Evolutionary conservation across 2,329 filamentous ascomycete species (phyloP), one percentile per base, ranked within the genome.

Genomic region (Monosporascus sp.): DNA sequence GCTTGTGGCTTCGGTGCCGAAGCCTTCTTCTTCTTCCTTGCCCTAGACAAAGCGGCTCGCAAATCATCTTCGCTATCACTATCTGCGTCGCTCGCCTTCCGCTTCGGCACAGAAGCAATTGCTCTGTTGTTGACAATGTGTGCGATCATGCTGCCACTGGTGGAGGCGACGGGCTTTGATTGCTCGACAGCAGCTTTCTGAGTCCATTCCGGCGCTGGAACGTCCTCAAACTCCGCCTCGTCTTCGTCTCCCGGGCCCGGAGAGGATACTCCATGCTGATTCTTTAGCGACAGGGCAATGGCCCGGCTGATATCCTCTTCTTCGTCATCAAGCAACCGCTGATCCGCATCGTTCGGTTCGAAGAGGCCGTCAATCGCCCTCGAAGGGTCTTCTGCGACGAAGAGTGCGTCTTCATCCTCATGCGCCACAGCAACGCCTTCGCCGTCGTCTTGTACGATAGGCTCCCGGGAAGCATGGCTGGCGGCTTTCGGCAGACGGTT

Each of bases 11-110:
- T 73, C 18, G 68, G 68, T 43, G 68, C 59, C 7, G 54, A 55
- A 5, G 54, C 48, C 41, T 78, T 78, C 65, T 84, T 82, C 54
- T 78, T 76, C 59, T 80, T 82, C 54, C 87, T 85, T 20, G 89
- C 88, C 57, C 86, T 87, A 9, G 86, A 85, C 49, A 97, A 70
- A 1, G 90, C 86, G 35, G 88, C 79, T 65, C 89, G 83, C 48
- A 97, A 75, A 68, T 96, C 90, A 67, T 93, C 84, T 50, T 96
- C 89, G 54, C 85, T 87, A 50, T 91, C 89, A 55, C 89, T 89
- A 57, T 77, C 79, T 5, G 76, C 81, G 28, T 82, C 72, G 43
- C 68, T 77, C 44, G 73, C 72, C 55, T 72, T 70, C 55, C 60
- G 72, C 45, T 74, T 81, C 1, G 77, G 72, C 0, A 86, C 75